phyloP scores from a whole-genome alignment of 2,329 filamentous ascomycete species.

The Trichoderma brevicompactum region DNA sequence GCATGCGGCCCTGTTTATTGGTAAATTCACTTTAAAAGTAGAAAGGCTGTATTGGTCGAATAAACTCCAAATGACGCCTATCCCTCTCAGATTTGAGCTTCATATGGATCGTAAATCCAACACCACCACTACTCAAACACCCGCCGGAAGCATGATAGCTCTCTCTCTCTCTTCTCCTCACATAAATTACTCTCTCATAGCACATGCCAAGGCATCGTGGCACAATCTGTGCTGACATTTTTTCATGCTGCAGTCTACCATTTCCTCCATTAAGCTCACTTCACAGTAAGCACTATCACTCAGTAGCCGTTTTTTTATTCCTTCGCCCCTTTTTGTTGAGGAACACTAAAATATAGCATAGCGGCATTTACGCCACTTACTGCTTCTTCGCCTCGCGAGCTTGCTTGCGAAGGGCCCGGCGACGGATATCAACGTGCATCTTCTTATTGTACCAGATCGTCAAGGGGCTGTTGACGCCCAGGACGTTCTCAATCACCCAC shows the following conservation, averaged over 20 bases:
- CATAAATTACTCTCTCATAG: background rate
- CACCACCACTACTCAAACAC: too few relatives aligned
- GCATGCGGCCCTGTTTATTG: too few relatives aligned
- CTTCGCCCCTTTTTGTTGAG: background rate
- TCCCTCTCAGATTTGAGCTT: background rate
- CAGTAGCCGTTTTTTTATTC: background rate
- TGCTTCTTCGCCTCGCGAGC: conserved; percentile 79
- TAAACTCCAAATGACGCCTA: background rate
- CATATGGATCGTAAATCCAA: too few relatives aligned
- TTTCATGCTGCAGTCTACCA: background rate
- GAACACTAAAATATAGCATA: background rate
- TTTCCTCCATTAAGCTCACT: background rate
- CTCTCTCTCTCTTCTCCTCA: too few relatives aligned
- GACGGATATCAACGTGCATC: conserved; percentile 85
- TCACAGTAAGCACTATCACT: too few relatives aligned
- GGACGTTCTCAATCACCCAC: conserved; percentile 71
- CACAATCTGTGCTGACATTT: background rate
- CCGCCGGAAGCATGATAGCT: background rate
- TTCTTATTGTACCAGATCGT: conserved; percentile 57
- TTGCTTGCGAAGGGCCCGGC: conserved; percentile 79
- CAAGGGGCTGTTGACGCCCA: conserved; percentile 54
- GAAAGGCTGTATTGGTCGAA: background rate
- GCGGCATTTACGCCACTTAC: conserved; percentile 32
- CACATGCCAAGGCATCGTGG: background rate
- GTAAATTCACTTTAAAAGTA: too few relatives aligned